These are phyloP conservation scores for Gonapodya sp. DNA, from an alignment of 192 early-diverging fungal species.

Conservation along the genomic window DNA sequence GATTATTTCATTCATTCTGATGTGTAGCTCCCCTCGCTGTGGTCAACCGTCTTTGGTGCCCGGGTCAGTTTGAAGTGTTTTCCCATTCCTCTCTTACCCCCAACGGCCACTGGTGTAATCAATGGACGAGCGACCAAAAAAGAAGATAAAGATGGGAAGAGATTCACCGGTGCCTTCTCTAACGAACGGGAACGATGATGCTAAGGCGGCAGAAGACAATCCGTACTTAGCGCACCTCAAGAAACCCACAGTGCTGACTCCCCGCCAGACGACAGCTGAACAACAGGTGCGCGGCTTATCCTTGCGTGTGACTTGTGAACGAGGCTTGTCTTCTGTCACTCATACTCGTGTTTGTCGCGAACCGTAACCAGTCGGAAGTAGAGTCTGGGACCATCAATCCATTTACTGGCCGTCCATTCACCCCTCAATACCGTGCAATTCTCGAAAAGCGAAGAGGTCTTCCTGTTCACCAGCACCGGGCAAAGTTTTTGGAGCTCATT, in stretches of 20 bases:
- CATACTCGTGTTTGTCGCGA: too few species aligned
- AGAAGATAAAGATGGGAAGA: constrained; percentile 1
- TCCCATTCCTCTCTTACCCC: too few species aligned
- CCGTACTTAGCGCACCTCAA: constrained; percentile 32
- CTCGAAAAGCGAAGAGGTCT: constrained; percentile 75
- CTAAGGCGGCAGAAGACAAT: constrained; percentile 17
- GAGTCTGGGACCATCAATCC: constrained; percentile 41
- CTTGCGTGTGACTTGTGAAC: constrained; percentile 9
- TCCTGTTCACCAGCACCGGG: constrained; percentile 89
- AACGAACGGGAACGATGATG: not conserved
- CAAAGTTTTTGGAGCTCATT: constrained; percentile 81
- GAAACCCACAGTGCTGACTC: constrained; percentile 35
- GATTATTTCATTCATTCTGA: not conserved
- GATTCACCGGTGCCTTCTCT: not conserved
- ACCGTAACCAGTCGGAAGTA: not conserved
- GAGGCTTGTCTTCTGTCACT: constrained; percentile 5
- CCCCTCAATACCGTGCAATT: constrained; percentile 77
- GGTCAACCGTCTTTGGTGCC: too few species aligned
- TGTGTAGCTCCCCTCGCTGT: too few species aligned
- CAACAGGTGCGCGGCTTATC: constrained; percentile 60
- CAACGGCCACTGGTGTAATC: too few species aligned
- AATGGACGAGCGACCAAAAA: constrained; percentile 5
- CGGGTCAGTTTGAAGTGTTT: too few species aligned
- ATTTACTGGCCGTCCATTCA: constrained; percentile 69
- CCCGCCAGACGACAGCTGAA: constrained; percentile 72